A percentile compares a stretch with the other conserved stretches of the same genome.
These are phyloP conservation scores for Dorcoceras hygrometricum DNA, from an alignment of 257 asterid genomes.

Conservation along the genomic window DNA sequence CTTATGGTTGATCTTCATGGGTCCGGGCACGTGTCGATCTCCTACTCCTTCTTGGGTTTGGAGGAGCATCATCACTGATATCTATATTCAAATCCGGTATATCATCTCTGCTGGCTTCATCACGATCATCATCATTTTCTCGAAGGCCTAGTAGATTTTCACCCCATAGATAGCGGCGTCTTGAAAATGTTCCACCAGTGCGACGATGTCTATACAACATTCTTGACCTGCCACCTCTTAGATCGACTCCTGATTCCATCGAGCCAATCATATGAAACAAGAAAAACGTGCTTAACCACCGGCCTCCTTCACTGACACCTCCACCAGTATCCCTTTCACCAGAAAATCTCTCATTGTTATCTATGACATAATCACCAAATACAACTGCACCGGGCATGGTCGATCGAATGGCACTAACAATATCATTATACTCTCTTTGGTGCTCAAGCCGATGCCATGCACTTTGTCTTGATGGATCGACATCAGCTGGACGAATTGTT, in stretches of 20 bases:
- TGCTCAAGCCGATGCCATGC: not conserved
- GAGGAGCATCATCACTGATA: slow-evolving; percentile 12
- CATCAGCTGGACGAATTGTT: not conserved
- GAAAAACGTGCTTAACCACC: not conserved
- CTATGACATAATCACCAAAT: not conserved
- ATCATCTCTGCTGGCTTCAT: slow-evolving; percentile 6
- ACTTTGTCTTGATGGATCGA: not conserved
- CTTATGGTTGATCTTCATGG: slow-evolving; percentile 23
- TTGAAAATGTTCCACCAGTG: not conserved
- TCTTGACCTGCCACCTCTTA: not conserved
- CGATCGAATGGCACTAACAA: not conserved
- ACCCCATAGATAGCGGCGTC: slow-evolving; percentile 46
- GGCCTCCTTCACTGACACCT: not conserved
- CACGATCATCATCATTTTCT: slow-evolving; percentile 25
- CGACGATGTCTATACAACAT: too few relatives aligned
- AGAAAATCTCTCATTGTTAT: not conserved
- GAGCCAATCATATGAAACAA: not conserved
- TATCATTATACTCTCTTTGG: not conserved
- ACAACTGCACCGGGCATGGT: not conserved
- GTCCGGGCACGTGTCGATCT: slow-evolving; percentile 21
- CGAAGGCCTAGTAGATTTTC: slow-evolving; percentile 33
- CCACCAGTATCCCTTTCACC: not conserved
- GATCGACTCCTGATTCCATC: not conserved
- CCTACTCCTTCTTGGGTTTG: slow-evolving; percentile 26
- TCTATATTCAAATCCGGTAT: slow-evolving; percentile 5